Evolutionary conservation across 2,329 filamentous ascomycete genomes (phyloP), one percentile per base, ranked within the genome.

Genomic region (Juglanconis sp.): DNA sequence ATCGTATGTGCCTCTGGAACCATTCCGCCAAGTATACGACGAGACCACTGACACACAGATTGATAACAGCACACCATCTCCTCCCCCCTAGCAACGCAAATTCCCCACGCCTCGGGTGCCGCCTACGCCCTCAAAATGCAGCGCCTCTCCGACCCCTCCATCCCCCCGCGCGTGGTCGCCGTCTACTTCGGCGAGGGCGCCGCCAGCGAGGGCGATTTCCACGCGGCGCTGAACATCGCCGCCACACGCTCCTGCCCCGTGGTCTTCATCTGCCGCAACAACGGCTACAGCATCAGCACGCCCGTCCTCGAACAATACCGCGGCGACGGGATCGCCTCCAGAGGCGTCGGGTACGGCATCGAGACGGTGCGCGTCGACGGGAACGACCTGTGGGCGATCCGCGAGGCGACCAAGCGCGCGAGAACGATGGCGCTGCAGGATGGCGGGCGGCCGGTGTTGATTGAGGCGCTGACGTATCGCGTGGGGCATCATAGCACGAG

Each of bases 401-500:
- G 88, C 11, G 85, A 89, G 71, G 90, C 84, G 0, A 92, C 87
- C 51, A 72, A 69, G 69, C 84, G 85, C 71, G 95, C 95, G 0
- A 84, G 93, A 2, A 81, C 85, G 53, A 85, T 94, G 69, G 93
- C 94, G 0, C 81, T 98, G 3, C 79, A 89, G 59, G 87, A 91
- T 48, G 91, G 91, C n/a, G 90, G 91, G 4, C 86, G 84, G 64
- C 92, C 92, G 0, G 84, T 99, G 0, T 79, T 99, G 7, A 89
- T 99, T 46, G 95, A 99, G 76, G 92, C 92, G 59, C 96, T 99
- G 91, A 94, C 91, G 31, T 99, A 99, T 76, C 92, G 95, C n/a
- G 93, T 98, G 48, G 94, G 91, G 6, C 73, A 99, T 72, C 95
- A 99, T 77, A 96, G 92, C 74, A 99, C 95, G 0, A 95, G 90